phyloP scores from a whole-genome alignment of 192 early-diverging fungal species.

The Gaertneriomyces semiglobifer region DNA sequence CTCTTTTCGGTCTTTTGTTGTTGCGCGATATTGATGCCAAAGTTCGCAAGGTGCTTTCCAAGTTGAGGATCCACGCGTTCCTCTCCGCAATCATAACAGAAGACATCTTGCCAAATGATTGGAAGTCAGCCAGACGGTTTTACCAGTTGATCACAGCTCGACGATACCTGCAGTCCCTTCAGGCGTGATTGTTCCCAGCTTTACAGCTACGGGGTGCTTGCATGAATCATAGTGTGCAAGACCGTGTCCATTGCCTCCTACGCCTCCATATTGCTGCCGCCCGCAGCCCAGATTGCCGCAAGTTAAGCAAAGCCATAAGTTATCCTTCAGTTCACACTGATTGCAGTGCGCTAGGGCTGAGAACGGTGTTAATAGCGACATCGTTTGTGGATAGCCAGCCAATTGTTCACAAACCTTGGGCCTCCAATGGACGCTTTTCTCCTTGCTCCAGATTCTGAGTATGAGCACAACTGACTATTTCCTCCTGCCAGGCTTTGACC shows the following conservation, averaged over 20 bases:
- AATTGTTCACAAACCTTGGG: slow-evolving; percentile 32
- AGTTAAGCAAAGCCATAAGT: slow-evolving; percentile 92
- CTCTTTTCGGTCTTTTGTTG: slow-evolving; percentile 91
- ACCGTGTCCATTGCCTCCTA: slow-evolving; percentile 91
- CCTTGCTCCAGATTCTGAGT: slow-evolving; percentile 66
- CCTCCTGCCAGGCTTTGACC: slow-evolving; percentile 92
- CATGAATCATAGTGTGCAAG: slow-evolving; percentile 78
- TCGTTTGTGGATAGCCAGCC: no score
- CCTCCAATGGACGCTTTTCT: slow-evolving; percentile 39
- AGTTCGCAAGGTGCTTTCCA: slow-evolving; percentile 70
- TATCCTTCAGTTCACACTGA: slow-evolving; percentile 82
- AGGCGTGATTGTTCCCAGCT: slow-evolving; percentile 95
- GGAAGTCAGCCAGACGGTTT: not conserved
- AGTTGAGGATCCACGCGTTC: slow-evolving; percentile 76
- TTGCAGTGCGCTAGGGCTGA: slow-evolving; percentile 67
- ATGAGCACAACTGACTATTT: slow-evolving; percentile 76
- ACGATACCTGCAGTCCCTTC: slow-evolving; percentile 85
- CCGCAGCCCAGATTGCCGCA: slow-evolving; percentile 96
- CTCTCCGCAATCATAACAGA: slow-evolving; percentile 83
- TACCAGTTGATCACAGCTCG: not conserved
- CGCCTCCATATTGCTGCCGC: slow-evolving; percentile 86
- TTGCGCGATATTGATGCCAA: slow-evolving; percentile 81
- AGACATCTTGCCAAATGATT: slow-evolving; percentile 56
- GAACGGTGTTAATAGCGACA: no score
- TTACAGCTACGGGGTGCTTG: slow-evolving; percentile 78